Conservation (phyloP, 208 protist species). For the Acanthamoeba triangularis region DNA sequence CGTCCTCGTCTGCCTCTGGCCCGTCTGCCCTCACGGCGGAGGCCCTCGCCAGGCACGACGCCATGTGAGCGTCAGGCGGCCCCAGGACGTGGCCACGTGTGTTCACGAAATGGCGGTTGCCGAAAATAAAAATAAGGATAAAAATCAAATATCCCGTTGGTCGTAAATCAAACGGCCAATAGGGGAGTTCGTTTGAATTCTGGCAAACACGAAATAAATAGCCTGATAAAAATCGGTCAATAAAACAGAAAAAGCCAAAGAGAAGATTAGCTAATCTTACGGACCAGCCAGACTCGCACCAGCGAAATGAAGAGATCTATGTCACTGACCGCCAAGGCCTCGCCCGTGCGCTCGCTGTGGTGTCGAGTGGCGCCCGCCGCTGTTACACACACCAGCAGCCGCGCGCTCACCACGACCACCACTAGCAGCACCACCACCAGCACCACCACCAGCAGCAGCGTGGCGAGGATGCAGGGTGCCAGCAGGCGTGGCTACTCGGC, state of each 20-base stretch:
- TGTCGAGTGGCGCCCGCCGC: no score
- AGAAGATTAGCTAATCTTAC: no score
- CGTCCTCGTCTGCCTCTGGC: background rate
- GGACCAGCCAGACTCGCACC: no score
- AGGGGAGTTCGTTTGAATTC: background rate
- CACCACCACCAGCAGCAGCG: background rate
- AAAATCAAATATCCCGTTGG: background rate
- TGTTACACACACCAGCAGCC: no score
- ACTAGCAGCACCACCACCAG: background rate
- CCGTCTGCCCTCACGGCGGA: constrained; percentile 49
- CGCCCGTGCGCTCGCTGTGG: no score
- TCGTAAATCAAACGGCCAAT: background rate
- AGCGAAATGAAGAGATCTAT: no score
- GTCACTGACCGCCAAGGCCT: no score
- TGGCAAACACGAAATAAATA: no score
- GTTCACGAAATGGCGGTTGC: background rate
- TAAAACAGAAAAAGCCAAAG: no score
- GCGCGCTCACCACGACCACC: background rate
- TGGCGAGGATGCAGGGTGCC: background rate
- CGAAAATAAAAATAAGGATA: background rate
- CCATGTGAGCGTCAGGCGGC: background rate
- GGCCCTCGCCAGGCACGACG: constrained; percentile 38
- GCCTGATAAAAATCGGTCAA: no score
- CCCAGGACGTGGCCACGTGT: no score
- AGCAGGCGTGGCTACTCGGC: constrained; percentile 13